Evolutionary conservation across 73 alveolate genomes (phyloP), one percentile per base, ranked within the genome.

Genomic region (Symbiodinium natans): DNA sequence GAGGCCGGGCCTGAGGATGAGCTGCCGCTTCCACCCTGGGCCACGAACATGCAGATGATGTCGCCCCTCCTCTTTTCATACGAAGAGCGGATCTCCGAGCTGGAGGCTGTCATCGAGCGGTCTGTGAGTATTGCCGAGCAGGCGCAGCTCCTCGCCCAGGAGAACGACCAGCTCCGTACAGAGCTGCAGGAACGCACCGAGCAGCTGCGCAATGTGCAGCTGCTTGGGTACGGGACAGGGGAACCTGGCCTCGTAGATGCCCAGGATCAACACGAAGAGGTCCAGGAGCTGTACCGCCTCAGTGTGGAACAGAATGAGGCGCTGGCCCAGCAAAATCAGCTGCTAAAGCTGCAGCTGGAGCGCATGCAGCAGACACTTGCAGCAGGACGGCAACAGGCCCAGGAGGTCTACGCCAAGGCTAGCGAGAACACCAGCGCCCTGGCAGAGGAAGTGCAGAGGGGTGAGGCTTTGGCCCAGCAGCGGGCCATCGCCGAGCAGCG

Each of bases 11-110:
- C 88, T 6, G 99, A 93, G 15, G 93, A 63, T 9, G 99, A 46
- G 56, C 6, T 59, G 56, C 99, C 99, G 2, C 80, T 93, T 68
- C 99, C 99, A 11, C 99, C 99, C 3, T 93, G 99, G 99, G 93
- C 93, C 15, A 56, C 93, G n/a, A 83, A 93, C 71, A 83, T 93
- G 99, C 99, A 82, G 93, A 82, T 93, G 99, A 82, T 93, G 93
- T 82, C 93, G 42, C 99, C 99, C 8, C 75, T 93, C 40, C 90
- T 93, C 87, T 56, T 82, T 36, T 93, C 99, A 13, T 93, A 93
- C 33, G 99, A 93, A 75, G 99, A 56, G 68, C 93, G 99, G 5
- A 82, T 83, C 39, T 93, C 93, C n/a, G 99, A 59, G 71, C 59
- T 82, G n/a, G 99, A 82, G 90, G 93, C 99, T 11, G 87, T 59